phyloP scores from a whole-genome alignment of 768 basidiomycete genomes.

The Dacryopinax primogenitus region DNA sequence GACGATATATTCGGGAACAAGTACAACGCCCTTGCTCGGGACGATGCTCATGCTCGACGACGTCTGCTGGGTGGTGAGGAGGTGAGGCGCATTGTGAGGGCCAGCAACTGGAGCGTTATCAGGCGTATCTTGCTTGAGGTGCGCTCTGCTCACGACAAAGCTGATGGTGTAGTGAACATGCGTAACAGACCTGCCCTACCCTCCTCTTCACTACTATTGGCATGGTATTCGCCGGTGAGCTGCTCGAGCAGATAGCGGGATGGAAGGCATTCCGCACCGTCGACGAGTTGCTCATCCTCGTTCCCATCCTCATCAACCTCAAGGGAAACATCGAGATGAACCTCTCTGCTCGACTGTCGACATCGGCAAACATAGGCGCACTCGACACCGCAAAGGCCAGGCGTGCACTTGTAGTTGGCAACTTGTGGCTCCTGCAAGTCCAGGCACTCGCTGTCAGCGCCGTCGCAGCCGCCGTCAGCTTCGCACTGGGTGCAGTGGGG shows the following conservation, averaged over 20 bases:
- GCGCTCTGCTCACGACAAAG: slow-evolving; percentile 7
- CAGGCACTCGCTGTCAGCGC: slow-evolving; percentile 85
- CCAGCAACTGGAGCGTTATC: slow-evolving; percentile 4
- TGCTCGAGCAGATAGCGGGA: slow-evolving; percentile 73
- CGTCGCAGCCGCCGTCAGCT: slow-evolving; percentile 65
- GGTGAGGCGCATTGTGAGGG: background rate
- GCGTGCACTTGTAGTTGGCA: slow-evolving; percentile 59
- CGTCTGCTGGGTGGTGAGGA: background rate
- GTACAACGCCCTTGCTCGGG: background rate
- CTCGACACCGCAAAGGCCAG: slow-evolving; percentile 60
- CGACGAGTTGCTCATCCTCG: slow-evolving; percentile 92
- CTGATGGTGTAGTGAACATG: background rate
- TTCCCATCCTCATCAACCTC: slow-evolving; percentile 85
- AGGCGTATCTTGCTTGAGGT: slow-evolving; percentile 23
- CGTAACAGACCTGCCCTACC: slow-evolving; percentile 65
- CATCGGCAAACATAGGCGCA: slow-evolving; percentile 83
- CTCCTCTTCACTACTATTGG: slow-evolving; percentile 73
- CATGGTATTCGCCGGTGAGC: slow-evolving; percentile 78
- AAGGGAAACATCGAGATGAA: slow-evolving; percentile 99
- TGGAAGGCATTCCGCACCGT: slow-evolving; percentile 84
- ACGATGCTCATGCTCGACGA: background rate
- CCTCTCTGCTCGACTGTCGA: slow-evolving; percentile 86
- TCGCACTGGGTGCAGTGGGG: slow-evolving; percentile 46
- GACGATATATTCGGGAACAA: slow-evolving; percentile 6
- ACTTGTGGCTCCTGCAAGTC: slow-evolving; percentile 76